Evolutionary conservation across 2,329 filamentous ascomycete genomes (phyloP), one percentile per base, ranked within the genome.

Genomic region (Colletotrichum ledebouriae): DNA sequence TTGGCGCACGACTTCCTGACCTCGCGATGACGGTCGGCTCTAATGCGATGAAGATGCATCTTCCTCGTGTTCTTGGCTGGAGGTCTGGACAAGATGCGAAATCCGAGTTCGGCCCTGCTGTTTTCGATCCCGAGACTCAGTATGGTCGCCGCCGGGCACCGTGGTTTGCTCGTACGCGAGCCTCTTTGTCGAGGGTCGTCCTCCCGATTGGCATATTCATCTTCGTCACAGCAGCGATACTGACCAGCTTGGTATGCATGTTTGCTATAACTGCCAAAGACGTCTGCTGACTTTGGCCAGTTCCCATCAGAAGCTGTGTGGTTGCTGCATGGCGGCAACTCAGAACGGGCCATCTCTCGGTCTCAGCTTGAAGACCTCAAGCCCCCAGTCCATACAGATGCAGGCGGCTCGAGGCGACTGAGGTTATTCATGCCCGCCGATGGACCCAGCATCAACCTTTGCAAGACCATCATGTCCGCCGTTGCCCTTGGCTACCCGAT

Each of bases 391-490:
- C 42, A 29, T 6, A 29, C 49, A 11, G 65, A 65, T 12, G 25
- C 11, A 5, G 65, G 68, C 15, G 71, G 71, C 22, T 53, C 65
- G 1, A 75, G 76, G 0, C 77, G 71, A 1, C 71, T 81, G 11
- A 76, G 76, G n/a, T 68, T 81, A 59, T 80, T 81, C 70, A 78
- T 81, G 78, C 75, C 78, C 2, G 79, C 79, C 11, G 77, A 80
- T 59, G 75, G 74, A 2, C 76, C 79, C 3, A 72, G 75, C 59
- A 73, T 80, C 39, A 79, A 78, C 59, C 75, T 81, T 11, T 81
- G 79, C 76, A 81, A 80, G 59, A 75, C 76, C 29, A 71, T 79
- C 63, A 79, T 80, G 76, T 80, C 78, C 1, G 76, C 77, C 10
- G 74, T 80, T 15, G 78, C 76, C 2, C 73, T 79, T 6, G 79